Base-by-base conservation (phyloP, 495 filamentous ascomycete species). In the Neurospora africana region DNA sequence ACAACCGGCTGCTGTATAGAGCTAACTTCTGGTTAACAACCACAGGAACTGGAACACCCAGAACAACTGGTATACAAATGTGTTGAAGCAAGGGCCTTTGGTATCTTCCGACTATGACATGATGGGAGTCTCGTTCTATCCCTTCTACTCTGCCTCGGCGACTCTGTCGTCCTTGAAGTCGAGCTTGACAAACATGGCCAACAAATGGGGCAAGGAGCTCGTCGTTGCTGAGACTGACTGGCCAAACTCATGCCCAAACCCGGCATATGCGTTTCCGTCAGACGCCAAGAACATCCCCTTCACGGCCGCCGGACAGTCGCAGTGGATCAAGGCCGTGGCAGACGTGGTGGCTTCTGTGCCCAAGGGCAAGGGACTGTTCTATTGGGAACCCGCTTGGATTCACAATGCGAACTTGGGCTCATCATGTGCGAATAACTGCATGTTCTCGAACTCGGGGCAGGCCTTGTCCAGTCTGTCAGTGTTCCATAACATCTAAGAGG, bases 341-440 rank as follows among this genome's bases (percentile, higher is more conserved):
- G 79, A 74, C n/a, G 82, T 88, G 5, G 83, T 91, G 43, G 80
- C 81, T 3, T 82, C 78, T 7, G 84, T 87, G 5, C 81, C 78
- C 4, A 84, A 84, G 13, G 87, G 87, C 13, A 75, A 74, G 2
- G 90, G 89, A 0, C 72, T 92, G 58, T 91, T 90, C 75, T 92
- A 91, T 70, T 92, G 90, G 90, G 89, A 92, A 77, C 90, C 89
- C 5, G 89, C 86, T 9, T 92, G 89, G 90, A 82, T 91, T 61
- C 80, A 87, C 61, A 91, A 91, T 78, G 85, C 85, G 15, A 84
- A 78, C 15, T 78, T 91, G 71, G 90, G 91, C 4, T 83, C 82
- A 9, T 84, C 81, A 5, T 85, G 84, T 70, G 79, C 80, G 10
- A 82, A 81, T 21, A 85, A 84, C 76, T 83, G 80, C 37, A 86